Evolutionary conservation across 2,329 filamentous ascomycete genomes (phyloP).

Genomic region (Magnaporthiopsis poae): DNA sequence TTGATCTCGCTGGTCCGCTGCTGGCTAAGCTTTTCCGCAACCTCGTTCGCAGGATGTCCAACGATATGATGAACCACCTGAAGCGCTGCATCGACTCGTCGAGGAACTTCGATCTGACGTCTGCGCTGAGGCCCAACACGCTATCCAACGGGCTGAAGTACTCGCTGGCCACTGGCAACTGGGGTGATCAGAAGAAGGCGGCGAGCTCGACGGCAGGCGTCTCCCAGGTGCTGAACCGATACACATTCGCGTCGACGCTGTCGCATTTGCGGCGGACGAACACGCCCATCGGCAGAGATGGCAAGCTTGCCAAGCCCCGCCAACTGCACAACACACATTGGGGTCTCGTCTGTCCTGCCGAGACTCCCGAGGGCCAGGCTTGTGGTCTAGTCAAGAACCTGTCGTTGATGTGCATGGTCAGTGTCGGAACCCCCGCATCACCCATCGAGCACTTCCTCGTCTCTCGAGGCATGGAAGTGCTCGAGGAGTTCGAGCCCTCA

Average conservation of each 20-base stretch:
- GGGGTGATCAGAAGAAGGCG: slow-evolving; percentile 99
- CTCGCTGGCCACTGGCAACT: slow-evolving; percentile 93
- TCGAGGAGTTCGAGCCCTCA: slow-evolving; percentile 86
- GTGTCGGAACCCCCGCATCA: slow-evolving; percentile 81
- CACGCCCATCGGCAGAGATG: slow-evolving; percentile 92
- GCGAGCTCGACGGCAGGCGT: slow-evolving; percentile 91
- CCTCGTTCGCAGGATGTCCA: slow-evolving; percentile 81
- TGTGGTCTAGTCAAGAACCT: slow-evolving; percentile 97
- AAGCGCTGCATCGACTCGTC: slow-evolving; percentile 84
- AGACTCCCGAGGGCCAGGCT: slow-evolving; percentile 95
- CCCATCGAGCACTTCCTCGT: slow-evolving; percentile 94
- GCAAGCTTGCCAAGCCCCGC: slow-evolving; percentile 93
- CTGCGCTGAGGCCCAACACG: slow-evolving; percentile 83
- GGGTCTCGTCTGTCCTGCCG: slow-evolving; percentile 92
- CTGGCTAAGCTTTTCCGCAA: slow-evolving; percentile 93
- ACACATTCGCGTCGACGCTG: slow-evolving; percentile 90
- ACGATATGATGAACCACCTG: slow-evolving; percentile 82
- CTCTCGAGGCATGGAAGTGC: slow-evolving; percentile 85
- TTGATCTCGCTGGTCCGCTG: slow-evolving; percentile 87
- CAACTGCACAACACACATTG: slow-evolving; percentile 98
- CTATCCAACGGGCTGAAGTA: slow-evolving; percentile 93
- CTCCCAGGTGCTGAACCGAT: slow-evolving; percentile 93
- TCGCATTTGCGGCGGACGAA: slow-evolving; percentile 96
- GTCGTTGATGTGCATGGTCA: slow-evolving; percentile 96
- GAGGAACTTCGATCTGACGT: slow-evolving; percentile 78